Base-by-base conservation (phyloP, 2,329 filamentous ascomycete genomes). In the Arthroderma sp. region DNA sequence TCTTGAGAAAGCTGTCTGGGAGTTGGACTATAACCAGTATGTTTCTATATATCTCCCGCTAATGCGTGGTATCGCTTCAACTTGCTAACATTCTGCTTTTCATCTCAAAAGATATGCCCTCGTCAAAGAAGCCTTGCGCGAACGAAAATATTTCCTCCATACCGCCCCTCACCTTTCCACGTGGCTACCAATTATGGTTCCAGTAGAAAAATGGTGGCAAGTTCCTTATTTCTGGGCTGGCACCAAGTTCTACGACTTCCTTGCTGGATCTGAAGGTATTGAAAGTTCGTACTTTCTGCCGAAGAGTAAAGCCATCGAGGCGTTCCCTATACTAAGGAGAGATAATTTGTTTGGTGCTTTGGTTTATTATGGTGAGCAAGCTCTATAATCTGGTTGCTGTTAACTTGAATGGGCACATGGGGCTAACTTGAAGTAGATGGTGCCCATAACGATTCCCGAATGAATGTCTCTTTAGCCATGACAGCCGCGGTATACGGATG, bases 211-310 rank as follows among this genome's bases (percentile, higher is more conserved):
- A 61, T 88, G 83, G 83, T 87, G 82, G 80, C 81, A 89, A 66
- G 80, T 79, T 10, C 84, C 84, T 2, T 82, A 82, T 62, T 80
- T 81, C 64, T 82, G 77, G 75, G 70, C 68, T 1, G 78, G 78
- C 40, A 81, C 77, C 49, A 93, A 93, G 63, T 77, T 78, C 53
- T 94, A 93, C 64, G 86, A 93, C 64, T 77, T 87, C 54, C 72
- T 93, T 52, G 86, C 86, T 55, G 85, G 85, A 9, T 81, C 81
- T 36, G 85, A 93, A 62, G 86, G 86, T 45, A 50, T 93, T 56
- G 85, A 93, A 63, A 86, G 78, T 55, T 89, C 84, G 4, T 93
- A 93, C 66, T 93, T 93, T 61, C 67, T 93, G 57, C 88, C 85
- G 27, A 81, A 81, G 63, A 88, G 82, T 61, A 89, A 89, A 65